phyloP scores from a whole-genome alignment of 2,329 filamentous ascomycete genomes.

The Exophiala calicioides region DNA sequence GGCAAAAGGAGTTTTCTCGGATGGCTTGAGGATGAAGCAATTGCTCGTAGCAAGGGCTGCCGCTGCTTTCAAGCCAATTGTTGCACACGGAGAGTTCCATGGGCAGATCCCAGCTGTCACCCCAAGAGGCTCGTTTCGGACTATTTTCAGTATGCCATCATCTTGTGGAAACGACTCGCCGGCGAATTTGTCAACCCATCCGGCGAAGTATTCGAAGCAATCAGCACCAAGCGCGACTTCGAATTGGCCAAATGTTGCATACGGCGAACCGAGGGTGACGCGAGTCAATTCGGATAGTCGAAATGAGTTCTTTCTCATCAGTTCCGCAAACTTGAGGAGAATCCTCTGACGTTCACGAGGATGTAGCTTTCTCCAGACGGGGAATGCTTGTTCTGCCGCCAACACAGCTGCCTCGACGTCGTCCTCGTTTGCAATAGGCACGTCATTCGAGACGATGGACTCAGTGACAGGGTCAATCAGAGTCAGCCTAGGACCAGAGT shows the following conservation, averaged over 20 bases:
- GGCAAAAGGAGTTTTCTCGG: constrained; percentile 54
- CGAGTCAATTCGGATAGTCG: constrained; percentile 33
- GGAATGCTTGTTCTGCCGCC: too few relatives aligned
- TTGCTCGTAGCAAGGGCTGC: constrained; percentile 54
- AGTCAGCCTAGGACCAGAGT: too few relatives aligned
- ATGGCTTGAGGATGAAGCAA: constrained; percentile 57
- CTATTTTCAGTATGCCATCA: constrained; percentile 36
- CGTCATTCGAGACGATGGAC: too few relatives aligned
- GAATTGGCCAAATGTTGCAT: constrained; percentile 56
- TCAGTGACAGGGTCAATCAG: too few relatives aligned
- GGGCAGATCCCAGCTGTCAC: constrained; percentile 56
- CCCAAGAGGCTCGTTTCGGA: constrained; percentile 39
- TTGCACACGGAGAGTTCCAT: constrained; percentile 54
- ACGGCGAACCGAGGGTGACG: constrained; percentile 59
- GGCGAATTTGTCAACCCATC: constrained; percentile 44
- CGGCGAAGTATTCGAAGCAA: constrained; percentile 37
- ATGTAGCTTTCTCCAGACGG: too few relatives aligned
- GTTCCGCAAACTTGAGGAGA: too few relatives aligned
- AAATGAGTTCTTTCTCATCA: too few relatives aligned
- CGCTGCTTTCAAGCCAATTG: constrained; percentile 44
- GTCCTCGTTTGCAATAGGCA: too few relatives aligned
- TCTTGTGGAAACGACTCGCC: constrained; percentile 46
- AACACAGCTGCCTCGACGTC: too few relatives aligned
- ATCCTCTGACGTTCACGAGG: too few relatives aligned
- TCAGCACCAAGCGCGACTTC: too few relatives aligned